Base-by-base conservation (phyloP, 768 basidiomycete genomes). In the Heimioporus sp. region DNA sequence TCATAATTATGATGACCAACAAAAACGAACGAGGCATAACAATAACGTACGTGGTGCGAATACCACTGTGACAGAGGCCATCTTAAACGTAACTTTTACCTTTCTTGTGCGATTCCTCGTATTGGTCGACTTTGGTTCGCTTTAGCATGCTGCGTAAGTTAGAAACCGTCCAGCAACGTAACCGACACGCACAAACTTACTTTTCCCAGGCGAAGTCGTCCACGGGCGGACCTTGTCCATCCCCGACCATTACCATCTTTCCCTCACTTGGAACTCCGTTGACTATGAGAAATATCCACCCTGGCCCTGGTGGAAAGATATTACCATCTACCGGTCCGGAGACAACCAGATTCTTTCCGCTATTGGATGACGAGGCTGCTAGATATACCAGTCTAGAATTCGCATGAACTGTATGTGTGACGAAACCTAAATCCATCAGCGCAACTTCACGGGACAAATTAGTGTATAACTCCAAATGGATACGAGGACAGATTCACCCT, bases 261-360 rank as follows among this genome's bases (percentile, higher is more conserved):
- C 83, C 87, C 36, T 69, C 67, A 59, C 87, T 88, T 1, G 89
- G 85, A 9, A 87, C 69, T n/a, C 76, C 86, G 49, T 82, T 73
- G 4, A 76, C 78, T 19, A 91, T 72, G n/a, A 90, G 60, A 56
- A 80, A 86, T 12, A 92, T 55, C 81, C 84, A 92, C 12, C 80
- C 90, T 2, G 91, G 89, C 5, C 90, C 90, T 43, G 90, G 90
- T 10, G 91, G 87, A 54, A 91, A 91, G 15, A 91, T 65, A 46
- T 72, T 72, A 1, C 76, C 75, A 59, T 81, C 73, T 2, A 87
- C 85, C 4, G 90, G 90, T 2, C 82, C 83, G 4, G 70, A 72
- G n/a, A 90, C 68, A 41, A 72, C 76, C 41, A 96, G 65, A 4
- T 73, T 74, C 49, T 73, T 69, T 39, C 56, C 63, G 24, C 78